phyloP scores from a whole-genome alignment of 352 stramenopile genomes.

The Phytophthora meadii region DNA sequence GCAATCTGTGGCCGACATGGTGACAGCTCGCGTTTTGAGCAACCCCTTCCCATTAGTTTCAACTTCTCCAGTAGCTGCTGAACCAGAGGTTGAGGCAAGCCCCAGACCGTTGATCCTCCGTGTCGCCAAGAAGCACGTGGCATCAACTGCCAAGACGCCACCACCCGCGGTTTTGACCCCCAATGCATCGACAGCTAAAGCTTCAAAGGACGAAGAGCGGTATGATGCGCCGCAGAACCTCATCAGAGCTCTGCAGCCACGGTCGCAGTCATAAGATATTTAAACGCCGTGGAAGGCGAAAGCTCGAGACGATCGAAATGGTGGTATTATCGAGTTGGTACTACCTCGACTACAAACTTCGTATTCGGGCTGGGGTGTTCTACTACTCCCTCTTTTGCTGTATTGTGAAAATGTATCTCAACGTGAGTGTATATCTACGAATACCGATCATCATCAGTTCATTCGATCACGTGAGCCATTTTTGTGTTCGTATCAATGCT shows the following conservation, averaged over 20 bases:
- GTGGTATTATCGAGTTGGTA: too few species aligned
- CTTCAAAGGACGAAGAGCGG: constrained; percentile 27
- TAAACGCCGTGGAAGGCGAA: constrained; percentile 18
- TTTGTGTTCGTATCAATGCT: not conserved
- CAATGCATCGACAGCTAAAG: not conserved
- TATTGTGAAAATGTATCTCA: constrained; percentile 29
- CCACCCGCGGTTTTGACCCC: not conserved
- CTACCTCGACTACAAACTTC: too few species aligned
- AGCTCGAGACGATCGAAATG: too few species aligned
- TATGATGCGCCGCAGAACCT: constrained; percentile 37
- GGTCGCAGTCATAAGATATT: constrained; percentile 38
- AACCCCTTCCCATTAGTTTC: constrained; percentile 11
- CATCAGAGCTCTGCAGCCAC: constrained; percentile 31
- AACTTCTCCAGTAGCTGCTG: constrained; percentile 19
- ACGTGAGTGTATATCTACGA: constrained; percentile 10
- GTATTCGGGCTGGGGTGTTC: too few species aligned
- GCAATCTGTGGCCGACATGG: constrained; percentile 67
- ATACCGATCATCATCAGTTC: not conserved
- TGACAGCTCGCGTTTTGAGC: constrained; percentile 33
- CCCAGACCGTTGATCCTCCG: constrained; percentile 16
- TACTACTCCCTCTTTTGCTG: constrained; percentile 8
- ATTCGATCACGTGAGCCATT: not conserved
- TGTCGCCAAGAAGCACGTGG: not conserved
- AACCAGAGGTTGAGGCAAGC: constrained; percentile 25
- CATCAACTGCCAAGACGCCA: constrained; percentile 6